Evolutionary conservation across 257 asterid species (phyloP), one percentile per base, ranked within the genome.

Genomic region (Hygrophila difformis): DNA sequence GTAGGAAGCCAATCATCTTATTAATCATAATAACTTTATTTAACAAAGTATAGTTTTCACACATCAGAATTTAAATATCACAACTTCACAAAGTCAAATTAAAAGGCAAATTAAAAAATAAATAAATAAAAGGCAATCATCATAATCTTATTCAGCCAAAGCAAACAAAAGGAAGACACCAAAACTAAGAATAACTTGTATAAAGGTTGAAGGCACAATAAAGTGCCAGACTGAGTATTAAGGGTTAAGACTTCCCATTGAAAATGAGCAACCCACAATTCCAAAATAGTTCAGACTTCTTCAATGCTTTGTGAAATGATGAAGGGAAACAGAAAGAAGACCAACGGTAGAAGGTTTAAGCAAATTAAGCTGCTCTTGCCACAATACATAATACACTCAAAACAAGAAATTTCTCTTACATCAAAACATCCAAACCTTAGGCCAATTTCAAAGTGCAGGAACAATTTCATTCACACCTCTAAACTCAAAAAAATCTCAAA

Each of bases 161-260:
- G 29, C 8, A 39, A 45, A 60, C 14, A 23, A 39, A 35, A 21
- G 8, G 11, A 51, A 10, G 33, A 7, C 1, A 8, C 7, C 19
- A 13, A 17, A 47, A 33, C 35, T 12, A 28, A 41, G 35, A 59
- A 48, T 13, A 41, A 34, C 47, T 14, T 37, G 53, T 14, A n/a
- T 9, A 23, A 16, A 21, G 51, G 19, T 39, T 44, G 14, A 43
- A 24, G 37, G 56, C 23, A 31, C 8, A n/a, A 38, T 7, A 11
- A 26, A 21, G 3, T 24, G 3, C 7, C 29, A n/a, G 5, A 24
- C 47, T 17, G 29, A 57, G 18, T 29, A 11, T 34, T 47, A 21
- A 6, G 10, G 24, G 17, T 38, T 24, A 26, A 26, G 7, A 26
- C 8, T 26, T 26, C 31, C 8, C 31, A 26, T 26, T 26, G 8